Evolutionary conservation across 169 alveolate genomes (phyloP).

Genomic region (Plasmodium relictum): DNA sequence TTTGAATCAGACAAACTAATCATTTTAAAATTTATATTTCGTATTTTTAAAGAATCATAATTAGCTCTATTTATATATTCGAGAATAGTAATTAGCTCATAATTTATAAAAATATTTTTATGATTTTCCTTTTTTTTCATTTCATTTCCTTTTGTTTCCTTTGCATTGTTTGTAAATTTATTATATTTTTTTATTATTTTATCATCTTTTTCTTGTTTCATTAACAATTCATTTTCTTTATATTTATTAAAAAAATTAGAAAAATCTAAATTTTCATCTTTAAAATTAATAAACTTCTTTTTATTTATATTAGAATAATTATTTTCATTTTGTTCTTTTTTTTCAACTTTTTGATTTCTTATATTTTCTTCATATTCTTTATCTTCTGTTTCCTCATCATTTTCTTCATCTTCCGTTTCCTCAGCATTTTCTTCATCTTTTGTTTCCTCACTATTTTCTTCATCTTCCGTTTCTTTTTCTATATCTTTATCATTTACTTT

Average conservation of each 20-base stretch:
- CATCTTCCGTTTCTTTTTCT: conserved; percentile 3
- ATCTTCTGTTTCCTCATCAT: conserved; percentile 1
- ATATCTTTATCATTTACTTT: neutral
- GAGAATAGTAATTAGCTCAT: conserved; percentile 14
- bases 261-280: neutral
- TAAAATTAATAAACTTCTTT: neutral
- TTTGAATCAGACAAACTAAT: neutral
- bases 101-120: neutral
- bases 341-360: neutral
- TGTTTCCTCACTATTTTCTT: neutral
- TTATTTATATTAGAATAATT: neutral
- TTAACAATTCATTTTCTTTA: conserved; percentile 18
- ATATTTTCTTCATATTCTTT: neutral
- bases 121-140: neutral
- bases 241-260: conserved; percentile 12
- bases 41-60: conserved; percentile 16
- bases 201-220: neutral
- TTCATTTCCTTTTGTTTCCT: neutral
- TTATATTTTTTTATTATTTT: neutral
- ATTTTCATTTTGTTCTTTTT: neutral
- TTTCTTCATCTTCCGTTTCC: neutral
- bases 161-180: neutral
- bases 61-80: neutral
- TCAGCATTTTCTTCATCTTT: neutral
- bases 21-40: conserved; percentile 24